Conservation (phyloP, 257 asterid species). For the Gentiana straminea region DNA sequence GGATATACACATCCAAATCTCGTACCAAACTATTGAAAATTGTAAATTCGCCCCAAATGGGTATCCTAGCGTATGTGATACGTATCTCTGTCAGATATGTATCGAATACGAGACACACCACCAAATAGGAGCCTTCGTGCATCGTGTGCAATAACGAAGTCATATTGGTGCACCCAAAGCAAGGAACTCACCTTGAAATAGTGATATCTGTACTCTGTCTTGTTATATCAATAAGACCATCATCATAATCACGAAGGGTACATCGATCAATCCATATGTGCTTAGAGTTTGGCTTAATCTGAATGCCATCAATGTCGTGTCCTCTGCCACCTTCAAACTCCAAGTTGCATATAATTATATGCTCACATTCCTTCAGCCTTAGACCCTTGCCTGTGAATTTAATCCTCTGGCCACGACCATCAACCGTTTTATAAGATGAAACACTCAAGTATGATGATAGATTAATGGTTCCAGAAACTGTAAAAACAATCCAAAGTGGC, state of each 20-base stretch:
- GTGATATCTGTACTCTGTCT: constrained; percentile 91
- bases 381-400: constrained; percentile 81
- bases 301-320: constrained; percentile 87
- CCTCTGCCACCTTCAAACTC: constrained; percentile 86
- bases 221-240: constrained; percentile 78
- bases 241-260: constrained; percentile 79
- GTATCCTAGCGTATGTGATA: no score
- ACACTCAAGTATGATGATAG: constrained; percentile 59
- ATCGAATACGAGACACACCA: no score
- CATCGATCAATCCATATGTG: constrained; percentile 97
- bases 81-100: no score
- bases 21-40: no score
- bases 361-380: constrained; percentile 73
- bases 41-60: no score
- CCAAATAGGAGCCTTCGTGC: no score
- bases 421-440: constrained; percentile 73
- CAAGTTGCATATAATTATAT: constrained; percentile 75
- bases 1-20: no score
- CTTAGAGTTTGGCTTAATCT: constrained; percentile 79
- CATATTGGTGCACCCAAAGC: neutral
- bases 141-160: neutral
- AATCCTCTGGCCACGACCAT: constrained; percentile 85
- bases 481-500: constrained; percentile 80
- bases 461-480: constrained; percentile 73
- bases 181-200: constrained; percentile 51